A percentile compares a stretch with the other conserved stretches of the same genome.
phyloP scores from a whole-genome alignment of 2,329 filamentous ascomycete genomes.

The Acrodontium crateriforme region DNA sequence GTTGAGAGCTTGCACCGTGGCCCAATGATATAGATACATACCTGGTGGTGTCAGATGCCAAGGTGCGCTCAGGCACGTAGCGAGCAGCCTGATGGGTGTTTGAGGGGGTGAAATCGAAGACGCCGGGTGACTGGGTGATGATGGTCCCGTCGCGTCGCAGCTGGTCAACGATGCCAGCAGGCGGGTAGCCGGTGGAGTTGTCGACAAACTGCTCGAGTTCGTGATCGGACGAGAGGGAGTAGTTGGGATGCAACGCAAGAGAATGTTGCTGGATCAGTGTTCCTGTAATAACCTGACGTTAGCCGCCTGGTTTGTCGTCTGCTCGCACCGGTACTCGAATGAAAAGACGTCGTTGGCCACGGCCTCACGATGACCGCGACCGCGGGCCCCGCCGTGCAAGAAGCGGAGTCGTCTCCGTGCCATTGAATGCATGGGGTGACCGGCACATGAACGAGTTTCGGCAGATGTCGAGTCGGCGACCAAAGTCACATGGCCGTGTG shows the following conservation, averaged over 20 bases:
- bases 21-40: slow-evolving; percentile 33
- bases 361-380: too few relatives aligned
- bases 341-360: too few relatives aligned
- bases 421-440: too few relatives aligned
- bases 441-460: too few relatives aligned
- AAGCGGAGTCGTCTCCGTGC: too few relatives aligned
- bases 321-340: too few relatives aligned
- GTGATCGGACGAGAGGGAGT: slow-evolving; percentile 30
- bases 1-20: neutral
- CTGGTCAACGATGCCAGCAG: slow-evolving; percentile 31
- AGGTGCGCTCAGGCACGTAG: slow-evolving; percentile 39
- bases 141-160: slow-evolving; percentile 38
- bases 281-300: slow-evolving; percentile 26
- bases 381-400: too few relatives aligned
- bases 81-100: slow-evolving; percentile 30
- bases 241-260: slow-evolving; percentile 27
- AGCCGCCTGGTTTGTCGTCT: too few relatives aligned
- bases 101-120: slow-evolving; percentile 31
- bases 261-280: slow-evolving; percentile 32
- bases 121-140: slow-evolving; percentile 31
- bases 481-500: too few relatives aligned
- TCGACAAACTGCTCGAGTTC: slow-evolving; percentile 32
- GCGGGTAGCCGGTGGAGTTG: slow-evolving; percentile 30
- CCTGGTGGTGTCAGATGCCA: slow-evolving; percentile 36
- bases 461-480: too few relatives aligned